phyloP scores from a whole-genome alignment of 352 stramenopile species.

The Phytophthora fragariae region DNA sequence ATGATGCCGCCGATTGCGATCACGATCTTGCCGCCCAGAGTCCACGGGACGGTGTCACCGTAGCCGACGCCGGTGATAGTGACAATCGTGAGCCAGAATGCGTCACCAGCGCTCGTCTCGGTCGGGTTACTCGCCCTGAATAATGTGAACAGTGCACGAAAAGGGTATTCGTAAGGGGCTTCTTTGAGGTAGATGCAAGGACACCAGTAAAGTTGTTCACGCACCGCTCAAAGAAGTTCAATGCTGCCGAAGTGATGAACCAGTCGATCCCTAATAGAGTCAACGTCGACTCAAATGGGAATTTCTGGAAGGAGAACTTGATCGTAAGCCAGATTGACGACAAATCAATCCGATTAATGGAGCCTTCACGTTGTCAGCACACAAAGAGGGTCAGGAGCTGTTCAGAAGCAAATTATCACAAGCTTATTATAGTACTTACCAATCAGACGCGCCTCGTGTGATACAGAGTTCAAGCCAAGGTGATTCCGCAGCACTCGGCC shows the following conservation, averaged over 20 bases:
- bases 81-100: constrained; percentile 73
- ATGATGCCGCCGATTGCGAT: constrained; percentile 67
- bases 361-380: constrained; percentile 23
- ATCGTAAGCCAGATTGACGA: constrained; percentile 66
- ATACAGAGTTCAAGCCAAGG: constrained; percentile 49
- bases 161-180: neutral
- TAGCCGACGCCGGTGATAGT: constrained; percentile 74
- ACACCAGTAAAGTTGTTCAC: neutral
- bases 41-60: constrained; percentile 58
- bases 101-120: constrained; percentile 53
- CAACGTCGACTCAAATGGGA: constrained; percentile 50
- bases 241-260: constrained; percentile 57
- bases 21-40: constrained; percentile 62
- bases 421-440: constrained; percentile 8
- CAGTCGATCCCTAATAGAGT: constrained; percentile 56
- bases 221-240: constrained; percentile 70
- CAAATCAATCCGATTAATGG: constrained; percentile 66
- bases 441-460: constrained; percentile 52
- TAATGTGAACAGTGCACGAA: neutral
- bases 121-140: constrained; percentile 53
- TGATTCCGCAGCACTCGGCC: constrained; percentile 59
- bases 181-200: neutral
- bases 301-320: constrained; percentile 68
- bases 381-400: neutral
- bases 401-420: too few relatives aligned